These are phyloP conservation scores for Globisporangium ultimum DNA, from an alignment of 352 stramenopile genomes.

Conservation along the genomic window DNA sequence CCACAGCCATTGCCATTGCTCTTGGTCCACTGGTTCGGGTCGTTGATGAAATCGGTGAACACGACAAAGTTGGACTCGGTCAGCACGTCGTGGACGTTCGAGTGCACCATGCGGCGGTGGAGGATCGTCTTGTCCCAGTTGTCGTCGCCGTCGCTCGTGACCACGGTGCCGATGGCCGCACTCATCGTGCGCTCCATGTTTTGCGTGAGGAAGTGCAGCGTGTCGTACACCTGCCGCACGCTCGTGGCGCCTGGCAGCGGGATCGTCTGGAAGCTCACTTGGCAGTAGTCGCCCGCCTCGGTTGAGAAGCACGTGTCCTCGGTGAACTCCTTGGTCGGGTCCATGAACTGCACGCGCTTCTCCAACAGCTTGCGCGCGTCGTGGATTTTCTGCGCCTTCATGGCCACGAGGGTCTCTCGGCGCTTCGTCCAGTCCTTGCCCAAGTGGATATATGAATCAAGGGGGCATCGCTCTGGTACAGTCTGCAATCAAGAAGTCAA, in stretches of 20 bases:
- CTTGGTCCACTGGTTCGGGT: constrained; percentile 7
- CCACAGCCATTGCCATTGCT: neutral
- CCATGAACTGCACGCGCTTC: constrained; percentile 44
- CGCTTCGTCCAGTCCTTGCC: constrained; percentile 29
- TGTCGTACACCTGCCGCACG: constrained; percentile 15
- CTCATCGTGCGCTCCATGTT: constrained; percentile 16
- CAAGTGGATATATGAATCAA: constrained; percentile 47
- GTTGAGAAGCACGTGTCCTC: constrained; percentile 11
- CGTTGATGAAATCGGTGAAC: constrained; percentile 15
- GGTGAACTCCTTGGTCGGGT: constrained; percentile 12
- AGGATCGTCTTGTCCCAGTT: constrained; percentile 22
- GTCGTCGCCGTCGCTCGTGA: constrained; percentile 18
- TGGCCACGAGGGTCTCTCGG: constrained; percentile 27
- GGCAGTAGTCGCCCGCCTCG: constrained; percentile 14
- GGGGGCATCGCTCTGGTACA: constrained; percentile 26
- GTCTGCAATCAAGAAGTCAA: neutral
- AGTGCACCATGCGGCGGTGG: constrained; percentile 14
- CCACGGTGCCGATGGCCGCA: constrained; percentile 11
- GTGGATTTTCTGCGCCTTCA: constrained; percentile 45
- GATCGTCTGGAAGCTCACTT: constrained; percentile 10
- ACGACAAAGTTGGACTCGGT: constrained; percentile 21
- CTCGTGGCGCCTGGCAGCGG: constrained; percentile 3
- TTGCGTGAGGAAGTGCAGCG: constrained; percentile 11
- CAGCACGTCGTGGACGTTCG: constrained; percentile 15
- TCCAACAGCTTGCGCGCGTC: constrained; percentile 41